Percentiles rank a stretch among this genome's conserved stretches.
Evolutionary conservation across 73 alveolate species (phyloP).

Genomic region (Symbiodinium pilosum): DNA sequence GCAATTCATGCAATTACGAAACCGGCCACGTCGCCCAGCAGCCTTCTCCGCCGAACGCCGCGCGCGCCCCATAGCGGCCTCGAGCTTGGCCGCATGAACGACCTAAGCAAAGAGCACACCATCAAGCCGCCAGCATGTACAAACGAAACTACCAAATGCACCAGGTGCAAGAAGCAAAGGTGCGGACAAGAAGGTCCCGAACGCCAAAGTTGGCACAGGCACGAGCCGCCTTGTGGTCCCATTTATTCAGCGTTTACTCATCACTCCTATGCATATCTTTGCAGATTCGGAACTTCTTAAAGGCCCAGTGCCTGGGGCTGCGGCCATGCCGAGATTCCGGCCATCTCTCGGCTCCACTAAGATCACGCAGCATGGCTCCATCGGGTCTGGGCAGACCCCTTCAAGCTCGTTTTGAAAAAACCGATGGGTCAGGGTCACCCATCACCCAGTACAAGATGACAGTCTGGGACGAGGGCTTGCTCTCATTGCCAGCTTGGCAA

Average conservation of each 20-base stretch:
- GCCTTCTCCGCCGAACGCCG: constrained; percentile 84
- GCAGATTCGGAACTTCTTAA: too few relatives aligned
- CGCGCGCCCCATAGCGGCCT: constrained; percentile 62
- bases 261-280: too few relatives aligned
- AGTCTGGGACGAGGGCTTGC: too few relatives aligned
- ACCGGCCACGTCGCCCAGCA: too few relatives aligned
- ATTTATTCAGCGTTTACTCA: too few relatives aligned
- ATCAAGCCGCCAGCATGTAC: not conserved
- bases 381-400: too few relatives aligned
- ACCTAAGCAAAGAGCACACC: constrained; percentile 12
- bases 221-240: constrained; percentile 80
- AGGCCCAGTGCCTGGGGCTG: not conserved
- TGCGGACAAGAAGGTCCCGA: not conserved
- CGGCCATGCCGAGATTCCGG: constrained; percentile 84
- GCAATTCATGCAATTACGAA: too few relatives aligned
- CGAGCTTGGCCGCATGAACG: constrained; percentile 61
- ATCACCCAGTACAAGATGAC: too few relatives aligned
- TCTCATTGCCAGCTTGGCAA: too few relatives aligned
- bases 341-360: constrained; percentile 93
- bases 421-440: too few relatives aligned
- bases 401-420: too few relatives aligned
- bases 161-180: not conserved
- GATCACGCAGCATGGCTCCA: constrained; percentile 72
- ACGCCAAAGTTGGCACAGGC: constrained; percentile 93
- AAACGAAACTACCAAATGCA: not conserved